A percentile compares a stretch with the other conserved stretches of the same genome.
Conservation (phyloP, 176 grass and related monocot genomes). For the Olyra latifolia region DNA sequence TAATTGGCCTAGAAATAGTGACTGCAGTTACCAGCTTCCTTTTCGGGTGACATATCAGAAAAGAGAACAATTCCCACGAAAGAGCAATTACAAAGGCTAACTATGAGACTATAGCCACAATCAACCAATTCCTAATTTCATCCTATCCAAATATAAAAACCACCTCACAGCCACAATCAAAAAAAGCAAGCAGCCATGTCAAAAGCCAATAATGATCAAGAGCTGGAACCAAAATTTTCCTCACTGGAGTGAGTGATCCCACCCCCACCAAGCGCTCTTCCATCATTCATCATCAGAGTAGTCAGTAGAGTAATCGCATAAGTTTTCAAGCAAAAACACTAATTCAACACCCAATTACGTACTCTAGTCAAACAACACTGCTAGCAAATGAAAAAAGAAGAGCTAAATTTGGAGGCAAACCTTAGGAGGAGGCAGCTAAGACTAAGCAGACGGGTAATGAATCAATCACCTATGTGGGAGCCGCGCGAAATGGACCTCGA, state of each 20-base stretch:
- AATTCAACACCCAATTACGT: constrained; percentile 24
- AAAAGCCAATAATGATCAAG: constrained; percentile 7
- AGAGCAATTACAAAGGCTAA: not conserved
- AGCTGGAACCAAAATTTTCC: not conserved
- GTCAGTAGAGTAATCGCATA: not conserved
- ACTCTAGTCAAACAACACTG: constrained; percentile 20
- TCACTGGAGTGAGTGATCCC: not conserved
- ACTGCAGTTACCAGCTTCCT: constrained; percentile 20
- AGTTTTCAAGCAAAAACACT: not conserved
- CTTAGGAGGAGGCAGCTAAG: not conserved
- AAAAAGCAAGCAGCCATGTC: not conserved
- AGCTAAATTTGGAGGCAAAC: not conserved
- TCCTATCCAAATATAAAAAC: not conserved
- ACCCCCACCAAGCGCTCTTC: not conserved
- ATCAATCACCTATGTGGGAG: constrained; percentile 63
- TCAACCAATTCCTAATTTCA: not conserved
- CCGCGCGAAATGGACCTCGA: constrained; percentile 75
- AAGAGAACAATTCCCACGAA: not conserved
- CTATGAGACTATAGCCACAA: not conserved
- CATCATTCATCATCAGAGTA: not conserved
- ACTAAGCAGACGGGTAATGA: not conserved
- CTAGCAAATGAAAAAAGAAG: constrained; percentile 1
- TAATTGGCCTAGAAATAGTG: constrained; percentile 22
- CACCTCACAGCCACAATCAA: not conserved
- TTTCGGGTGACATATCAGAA: constrained; percentile 11